Base-by-base conservation (phyloP, 495 filamentous ascomycete species). In the Xylaria telfairii region DNA sequence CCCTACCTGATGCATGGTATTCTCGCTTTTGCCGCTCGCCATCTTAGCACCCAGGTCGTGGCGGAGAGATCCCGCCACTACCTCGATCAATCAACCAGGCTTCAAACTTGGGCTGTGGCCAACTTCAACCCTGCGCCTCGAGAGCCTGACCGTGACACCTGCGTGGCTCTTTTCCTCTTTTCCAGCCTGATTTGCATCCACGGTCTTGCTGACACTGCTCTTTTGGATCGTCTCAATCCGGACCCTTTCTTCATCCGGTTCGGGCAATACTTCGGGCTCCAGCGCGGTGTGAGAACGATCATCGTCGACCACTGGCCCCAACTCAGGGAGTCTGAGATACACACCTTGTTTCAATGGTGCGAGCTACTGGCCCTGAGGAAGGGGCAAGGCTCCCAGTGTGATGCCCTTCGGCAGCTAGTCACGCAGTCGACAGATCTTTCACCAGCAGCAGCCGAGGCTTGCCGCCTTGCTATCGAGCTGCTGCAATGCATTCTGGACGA, bases 1-100 rank as follows among this genome's bases (percentile, higher is more conserved):
- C 42, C 61, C 15, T 84, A 82, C 47, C 63, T 84, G 0, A 54
- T 81, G 19, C 76, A 82, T 32, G 81, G 80, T 3, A 74, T 84
- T 19, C 69, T 84, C 24, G 78, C 82, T 12, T 79, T 78, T 41
- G 60, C 81, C 3, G 73, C 79, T 2, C 53, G 79, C 26, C 81
- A 83, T 49, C 63, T 79, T 21, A 76, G 77, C 15, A 74, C 74
- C 34, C 30, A 77, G 12, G 37, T 76, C 24, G 74, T 69, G 0
- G 7, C 53, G 0, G 42, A 74, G 46, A 51, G 69, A 10, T 46
- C 53, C 5, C 41, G 67, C 15, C n/a, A 63, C 32, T 78, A 77
- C 39, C 63, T 72, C 3, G 19, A 82, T 1, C 72, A 61, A 44
- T 74, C 78, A 12, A 72, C 47, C 49, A 64, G 30, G 13, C 76